Evolutionary conservation across 1,284 basidiomycete genomes (phyloP), one percentile per base, ranked within the genome.

Genomic region (Agroathelia rolfsii): DNA sequence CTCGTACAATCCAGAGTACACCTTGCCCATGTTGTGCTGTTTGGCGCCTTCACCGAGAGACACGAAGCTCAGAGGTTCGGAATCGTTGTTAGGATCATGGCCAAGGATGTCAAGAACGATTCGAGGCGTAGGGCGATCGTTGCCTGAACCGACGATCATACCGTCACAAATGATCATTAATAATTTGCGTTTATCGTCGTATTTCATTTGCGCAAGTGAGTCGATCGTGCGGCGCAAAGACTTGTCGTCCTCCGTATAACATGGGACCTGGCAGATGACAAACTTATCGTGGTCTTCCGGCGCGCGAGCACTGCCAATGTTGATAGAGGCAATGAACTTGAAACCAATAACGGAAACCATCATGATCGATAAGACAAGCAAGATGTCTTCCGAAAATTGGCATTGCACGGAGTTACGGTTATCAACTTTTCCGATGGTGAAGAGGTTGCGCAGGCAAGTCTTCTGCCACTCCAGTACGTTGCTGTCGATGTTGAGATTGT

Each of bases 281-380:
- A 97, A 97, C 61, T 96, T 96, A 68, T 97, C 94, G 51, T 95
- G 88, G 47, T 95, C 81, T 57, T 97, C 94, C 0, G 94, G 93
- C 19, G 85, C 82, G 38, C 89, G 76, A 26, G 80, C 65, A 8
- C 79, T 61, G 29, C 76, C 72, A 49, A 97, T 88, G 58, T 93
- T 93, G 53, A 97, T 66, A 0, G 92, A 93, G 0, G 92, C 89
- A 40, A 97, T 62, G 64, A 97, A 98, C 62, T 98, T 99, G 82
- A 98, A 97, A 0, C 83, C 92, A 49, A 98, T 94, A 51, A 97
- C 84, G 37, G 80, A 65, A 36, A 97, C 86, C 90, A 98, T 96
- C 61, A 96, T 64, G 48, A 87, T 66, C 2, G 89, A 94, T 14
- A 98, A 59, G 0, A 78, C 86, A 34, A 98, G 76, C 6, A 98